Evolutionary conservation across 352 stramenopile species (phyloP).

Genomic region (Pythium vanterpoolii): DNA sequence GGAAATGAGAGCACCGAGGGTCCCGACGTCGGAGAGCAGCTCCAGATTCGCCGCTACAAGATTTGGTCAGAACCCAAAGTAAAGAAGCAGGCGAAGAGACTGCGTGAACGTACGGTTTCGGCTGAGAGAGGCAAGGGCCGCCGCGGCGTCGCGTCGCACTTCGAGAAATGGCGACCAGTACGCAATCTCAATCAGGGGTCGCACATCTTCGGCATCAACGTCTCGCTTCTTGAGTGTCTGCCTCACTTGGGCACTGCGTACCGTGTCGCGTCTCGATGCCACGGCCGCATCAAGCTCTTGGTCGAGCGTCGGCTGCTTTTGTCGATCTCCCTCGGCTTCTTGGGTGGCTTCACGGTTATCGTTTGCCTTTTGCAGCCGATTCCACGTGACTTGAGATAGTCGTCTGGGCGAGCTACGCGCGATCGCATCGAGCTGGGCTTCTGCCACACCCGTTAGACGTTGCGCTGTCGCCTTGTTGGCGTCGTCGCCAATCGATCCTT

Average conservation of each 20-base stretch:
- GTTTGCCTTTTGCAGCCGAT: constrained; percentile 22
- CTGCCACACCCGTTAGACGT: constrained; percentile 3
- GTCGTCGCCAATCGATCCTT: not conserved
- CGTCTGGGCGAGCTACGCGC: constrained; percentile 19
- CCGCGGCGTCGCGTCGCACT: constrained; percentile 71
- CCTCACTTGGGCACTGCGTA: constrained; percentile 19
- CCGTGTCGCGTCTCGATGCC: constrained; percentile 10
- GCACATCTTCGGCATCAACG: constrained; percentile 61
- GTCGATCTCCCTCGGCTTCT: constrained; percentile 6
- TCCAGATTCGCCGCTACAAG: constrained; percentile 64
- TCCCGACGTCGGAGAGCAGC: constrained; percentile 61
- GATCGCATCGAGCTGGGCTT: constrained; percentile 24
- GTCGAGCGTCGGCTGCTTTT: constrained; percentile 18
- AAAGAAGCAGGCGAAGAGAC: not conserved
- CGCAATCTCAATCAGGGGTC: constrained; percentile 80
- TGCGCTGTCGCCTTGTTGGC: not conserved
- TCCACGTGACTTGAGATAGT: constrained; percentile 24
- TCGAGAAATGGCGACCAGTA: constrained; percentile 86
- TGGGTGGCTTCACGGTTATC: not conserved
- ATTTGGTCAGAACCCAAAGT: too few species aligned
- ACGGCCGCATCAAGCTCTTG: constrained; percentile 21
- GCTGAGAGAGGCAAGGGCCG: constrained; percentile 67
- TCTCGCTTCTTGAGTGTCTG: constrained; percentile 41
- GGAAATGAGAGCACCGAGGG: constrained; percentile 68
- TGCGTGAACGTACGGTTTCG: constrained; percentile 46